A percentile compares a stretch with the other conserved stretches of the same genome.
These are phyloP conservation scores for Penicillium sp. DNA, from an alignment of 2,329 filamentous ascomycete genomes.

Conservation along the genomic window DNA sequence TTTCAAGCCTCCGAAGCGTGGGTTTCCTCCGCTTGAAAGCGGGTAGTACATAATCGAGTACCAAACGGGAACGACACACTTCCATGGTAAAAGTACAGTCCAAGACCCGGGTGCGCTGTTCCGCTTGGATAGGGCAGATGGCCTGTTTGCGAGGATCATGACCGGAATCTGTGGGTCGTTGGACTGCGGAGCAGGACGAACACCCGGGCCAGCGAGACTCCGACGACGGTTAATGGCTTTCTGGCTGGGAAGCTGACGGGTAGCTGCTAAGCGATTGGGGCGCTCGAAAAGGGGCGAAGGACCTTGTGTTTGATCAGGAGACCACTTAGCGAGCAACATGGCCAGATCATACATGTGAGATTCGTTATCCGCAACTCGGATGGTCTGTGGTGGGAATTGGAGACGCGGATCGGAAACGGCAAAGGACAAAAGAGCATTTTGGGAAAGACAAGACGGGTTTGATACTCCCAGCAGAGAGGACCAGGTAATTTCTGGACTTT, in stretches of 20 bases:
- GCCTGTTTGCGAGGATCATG: slow-evolving; percentile 64
- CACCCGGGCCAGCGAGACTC: slow-evolving; percentile 61
- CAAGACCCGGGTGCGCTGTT: slow-evolving; percentile 66
- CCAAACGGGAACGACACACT: slow-evolving; percentile 83
- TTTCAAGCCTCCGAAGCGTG: slow-evolving; percentile 76
- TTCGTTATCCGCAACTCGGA: slow-evolving; percentile 43
- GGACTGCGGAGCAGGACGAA: slow-evolving; percentile 56
- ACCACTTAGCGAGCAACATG: slow-evolving; percentile 66
- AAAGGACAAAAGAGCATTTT: slow-evolving; percentile 70
- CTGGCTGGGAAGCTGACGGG: slow-evolving; percentile 68
- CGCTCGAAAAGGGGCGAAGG: slow-evolving; percentile 66
- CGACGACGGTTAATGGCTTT: slow-evolving; percentile 79
- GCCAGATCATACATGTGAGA: slow-evolving; percentile 49
- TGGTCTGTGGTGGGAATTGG: slow-evolving; percentile 67
- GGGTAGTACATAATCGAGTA: slow-evolving; percentile 80
- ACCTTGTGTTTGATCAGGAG: slow-evolving; percentile 55
- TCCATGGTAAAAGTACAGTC: slow-evolving; percentile 87
- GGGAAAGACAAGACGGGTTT: slow-evolving; percentile 68
- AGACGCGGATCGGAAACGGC: slow-evolving; percentile 76
- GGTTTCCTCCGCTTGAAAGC: slow-evolving; percentile 74
- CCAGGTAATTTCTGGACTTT: slow-evolving; percentile 43
- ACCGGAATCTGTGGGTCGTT: slow-evolving; percentile 77
- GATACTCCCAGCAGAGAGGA: slow-evolving; percentile 52
- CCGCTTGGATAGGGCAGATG: slow-evolving; percentile 36
- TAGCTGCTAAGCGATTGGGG: slow-evolving; percentile 63